Evolutionary conservation across 2,329 filamentous ascomycete genomes (phyloP).

Genomic region (Cladosporium sp.): DNA sequence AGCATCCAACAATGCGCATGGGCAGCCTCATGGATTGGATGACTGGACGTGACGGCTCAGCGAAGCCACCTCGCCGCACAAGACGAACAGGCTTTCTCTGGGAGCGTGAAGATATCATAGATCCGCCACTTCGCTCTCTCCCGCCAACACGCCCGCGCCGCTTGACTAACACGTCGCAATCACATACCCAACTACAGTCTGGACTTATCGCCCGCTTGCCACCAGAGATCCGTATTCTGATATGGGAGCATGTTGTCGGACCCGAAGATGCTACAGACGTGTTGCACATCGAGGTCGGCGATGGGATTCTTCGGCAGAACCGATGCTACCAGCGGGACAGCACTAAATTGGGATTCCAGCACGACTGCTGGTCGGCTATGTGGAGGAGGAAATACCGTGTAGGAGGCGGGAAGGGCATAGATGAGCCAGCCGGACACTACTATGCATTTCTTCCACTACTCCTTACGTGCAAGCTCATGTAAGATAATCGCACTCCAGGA

Average conservation of each 20-base stretch:
- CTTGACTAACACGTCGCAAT: conserved; percentile 4
- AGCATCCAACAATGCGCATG: conserved; percentile 1
- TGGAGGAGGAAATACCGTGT: conserved; percentile 4
- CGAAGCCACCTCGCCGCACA: not conserved
- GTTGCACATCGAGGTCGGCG: conserved; percentile 9
- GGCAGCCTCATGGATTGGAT: conserved; percentile 5
- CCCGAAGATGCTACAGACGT: conserved; percentile 9
- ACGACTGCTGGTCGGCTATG: conserved; percentile 9
- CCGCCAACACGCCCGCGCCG: conserved; percentile 4
- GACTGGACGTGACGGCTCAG: not conserved
- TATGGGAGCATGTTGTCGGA: conserved; percentile 11
- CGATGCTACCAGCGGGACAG: conserved; percentile 10
- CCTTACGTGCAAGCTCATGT: conserved; percentile 9
- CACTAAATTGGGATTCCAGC: conserved; percentile 4
- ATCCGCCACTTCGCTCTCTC: conserved; percentile 7
- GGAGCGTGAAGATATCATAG: conserved; percentile 6
- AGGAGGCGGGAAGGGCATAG: not conserved
- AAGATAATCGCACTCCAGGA: conserved; percentile 1
- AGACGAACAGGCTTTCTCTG: conserved; percentile 2
- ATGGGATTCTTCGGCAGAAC: conserved; percentile 10
- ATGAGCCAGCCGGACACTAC: conserved; percentile 2
- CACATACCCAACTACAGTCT: conserved; percentile 8
- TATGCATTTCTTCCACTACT: conserved; percentile 7
- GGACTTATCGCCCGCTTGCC: conserved; percentile 6
- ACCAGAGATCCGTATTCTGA: conserved; percentile 7